Base-by-base conservation (phyloP, 306 rosid species). In the Ormosia semicastrata region DNA sequence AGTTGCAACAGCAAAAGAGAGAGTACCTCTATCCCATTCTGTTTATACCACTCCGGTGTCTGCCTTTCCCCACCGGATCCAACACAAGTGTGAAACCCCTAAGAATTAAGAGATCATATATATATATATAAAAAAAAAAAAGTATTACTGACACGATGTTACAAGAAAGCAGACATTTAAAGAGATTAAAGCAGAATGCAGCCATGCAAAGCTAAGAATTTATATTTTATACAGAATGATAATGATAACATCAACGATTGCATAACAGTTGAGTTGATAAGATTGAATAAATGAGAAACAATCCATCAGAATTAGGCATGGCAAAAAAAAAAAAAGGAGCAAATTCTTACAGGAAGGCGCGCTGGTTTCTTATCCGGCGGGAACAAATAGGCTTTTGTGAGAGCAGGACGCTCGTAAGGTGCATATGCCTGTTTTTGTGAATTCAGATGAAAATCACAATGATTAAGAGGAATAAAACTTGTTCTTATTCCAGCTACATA, bases 1-100 rank as follows among this genome's bases (percentile, higher is more conserved):
- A 24, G 24, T 24, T 24, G 24, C 32, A 79, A 46, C 54, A 44
- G 47, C 39, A 24, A 56, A 44, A 71, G 33, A 71, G 66, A 66
- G 32, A n/a, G 73, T 83, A 93, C 98, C 97, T 95, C 98, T 65
- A 91, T 90, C 63, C 99, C 96, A 76, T 93, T 93, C 77, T 92
- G 96, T 70, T 88, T 78, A 81, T 95, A 95, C 99, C 98, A 95
- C 41, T 90, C 98, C 1, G 97, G 94, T 44, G 99, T 89, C 66
- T 93, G 99, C 78, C 97, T 92, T 80, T 95, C 98, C 44, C 99
- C 99, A 73, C 98, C 99, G 14, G 97, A 85, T 86, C 98, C 99
- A 89, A 95, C 97, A 85, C 98, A 95, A 57, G 99, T 93, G 78
- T 95, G 96, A 79, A 95, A 93, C n/a, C 99, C 99, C 98, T 93